These are phyloP conservation scores for Xylaria sp. DNA, from an alignment of 2,329 filamentous ascomycete genomes.

Conservation along the genomic window DNA sequence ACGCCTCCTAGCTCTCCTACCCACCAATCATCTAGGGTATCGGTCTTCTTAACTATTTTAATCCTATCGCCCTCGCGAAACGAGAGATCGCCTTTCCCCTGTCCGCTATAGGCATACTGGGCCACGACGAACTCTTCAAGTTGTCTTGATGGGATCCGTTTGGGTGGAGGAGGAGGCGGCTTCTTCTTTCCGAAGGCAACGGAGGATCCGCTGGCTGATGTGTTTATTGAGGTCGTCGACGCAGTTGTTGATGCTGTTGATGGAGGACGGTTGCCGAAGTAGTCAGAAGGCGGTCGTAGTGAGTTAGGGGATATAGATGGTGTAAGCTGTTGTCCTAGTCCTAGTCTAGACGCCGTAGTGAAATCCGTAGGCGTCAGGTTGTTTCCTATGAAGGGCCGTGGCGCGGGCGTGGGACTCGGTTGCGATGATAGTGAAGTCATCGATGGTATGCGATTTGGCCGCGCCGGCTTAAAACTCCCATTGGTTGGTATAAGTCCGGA, in stretches of 20 bases:
- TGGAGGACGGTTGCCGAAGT: conserved; percentile 46
- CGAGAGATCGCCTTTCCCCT: conserved; percentile 74
- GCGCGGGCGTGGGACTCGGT: conserved; percentile 41
- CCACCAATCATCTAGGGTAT: conserved; percentile 89
- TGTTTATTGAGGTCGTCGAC: conserved; percentile 45
- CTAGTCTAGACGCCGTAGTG: conserved; percentile 56
- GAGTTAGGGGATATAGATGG: conserved; percentile 48
- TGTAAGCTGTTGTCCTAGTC: conserved; percentile 49
- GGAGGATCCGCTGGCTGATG: conserved; percentile 37
- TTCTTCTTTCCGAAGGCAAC: conserved; percentile 71
- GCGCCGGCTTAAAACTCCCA: conserved; percentile 38
- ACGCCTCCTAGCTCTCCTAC: conserved; percentile 77
- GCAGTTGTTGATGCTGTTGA: conserved; percentile 44
- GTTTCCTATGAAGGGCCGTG: conserved; percentile 45
- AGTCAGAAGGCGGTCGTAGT: conserved; percentile 46
- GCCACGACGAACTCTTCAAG: conserved; percentile 72
- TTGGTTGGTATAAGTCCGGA: conserved; percentile 55
- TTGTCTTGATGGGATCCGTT: conserved; percentile 62
- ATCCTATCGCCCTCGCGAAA: conserved; percentile 84
- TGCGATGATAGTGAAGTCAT: conserved; percentile 52
- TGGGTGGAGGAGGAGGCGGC: conserved; percentile 75
- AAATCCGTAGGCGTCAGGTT: conserved; percentile 57
- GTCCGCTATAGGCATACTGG: conserved; percentile 78
- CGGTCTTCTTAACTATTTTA: conserved; percentile 79
- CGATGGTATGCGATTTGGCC: conserved; percentile 53